A percentile compares a stretch with the other conserved stretches of the same genome.
Conservation (phyloP, 2,329 filamentous ascomycete species). For the Fusarium sp. region DNA sequence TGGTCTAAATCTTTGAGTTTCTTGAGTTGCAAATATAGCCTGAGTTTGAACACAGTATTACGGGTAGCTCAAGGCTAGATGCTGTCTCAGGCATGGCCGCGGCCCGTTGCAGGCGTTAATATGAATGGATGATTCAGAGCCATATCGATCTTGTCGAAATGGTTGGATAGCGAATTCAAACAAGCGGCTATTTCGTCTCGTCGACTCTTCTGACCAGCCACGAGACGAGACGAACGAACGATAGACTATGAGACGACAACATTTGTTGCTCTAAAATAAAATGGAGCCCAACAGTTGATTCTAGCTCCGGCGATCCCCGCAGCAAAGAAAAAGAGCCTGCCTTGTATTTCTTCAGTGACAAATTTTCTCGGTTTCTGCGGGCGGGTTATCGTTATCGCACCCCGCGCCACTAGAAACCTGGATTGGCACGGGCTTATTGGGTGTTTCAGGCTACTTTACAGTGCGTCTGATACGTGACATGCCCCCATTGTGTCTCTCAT, state of each 20-base stretch:
- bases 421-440: conserved; percentile 13
- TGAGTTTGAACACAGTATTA: background rate
- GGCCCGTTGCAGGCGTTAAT: conserved; percentile 21
- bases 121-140: background rate
- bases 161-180: conserved; percentile 3
- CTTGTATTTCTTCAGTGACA: background rate
- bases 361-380: background rate
- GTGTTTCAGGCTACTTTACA: conserved; percentile 21
- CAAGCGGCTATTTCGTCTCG: conserved; percentile 1
- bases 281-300: background rate
- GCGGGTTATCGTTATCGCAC: conserved; percentile 55
- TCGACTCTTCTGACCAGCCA: background rate
- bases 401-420: conserved; percentile 43
- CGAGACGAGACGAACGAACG: background rate
- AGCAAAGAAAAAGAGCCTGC: background rate
- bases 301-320: conserved; percentile 14
- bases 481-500: conserved; percentile 5
- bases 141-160: background rate
- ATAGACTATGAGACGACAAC: background rate
- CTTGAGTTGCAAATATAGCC: background rate
- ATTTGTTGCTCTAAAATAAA: background rate
- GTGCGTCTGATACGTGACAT: conserved; percentile 8
- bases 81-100: conserved; percentile 10
- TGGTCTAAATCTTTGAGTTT: background rate
- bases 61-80: background rate